These are phyloP conservation scores for Musa balbisiana DNA, from an alignment of 202 grass and related monocot species.

Conservation along the genomic window DNA sequence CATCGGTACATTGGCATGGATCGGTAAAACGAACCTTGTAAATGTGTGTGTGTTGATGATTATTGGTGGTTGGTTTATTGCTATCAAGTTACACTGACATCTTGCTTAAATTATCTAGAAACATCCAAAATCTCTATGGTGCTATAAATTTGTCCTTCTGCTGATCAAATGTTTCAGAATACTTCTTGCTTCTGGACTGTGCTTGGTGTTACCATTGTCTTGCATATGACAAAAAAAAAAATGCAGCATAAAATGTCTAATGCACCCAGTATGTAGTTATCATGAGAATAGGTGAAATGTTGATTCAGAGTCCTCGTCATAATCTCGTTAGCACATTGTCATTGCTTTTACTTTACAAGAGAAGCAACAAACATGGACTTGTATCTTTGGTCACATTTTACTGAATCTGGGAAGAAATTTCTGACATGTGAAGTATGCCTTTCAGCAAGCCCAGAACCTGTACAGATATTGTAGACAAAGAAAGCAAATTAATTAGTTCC, in stretches of 20 bases:
- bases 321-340: too few species aligned
- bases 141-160: background rate
- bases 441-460: background rate
- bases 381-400: constrained; percentile 6
- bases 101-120: background rate
- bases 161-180: too few species aligned
- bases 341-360: background rate
- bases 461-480: background rate
- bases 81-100: background rate
- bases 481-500: background rate
- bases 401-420: constrained; percentile 7
- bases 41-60: background rate
- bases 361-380: constrained; percentile 14
- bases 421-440: background rate
- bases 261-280: background rate
- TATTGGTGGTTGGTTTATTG: background rate
- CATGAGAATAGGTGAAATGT: constrained; percentile 8
- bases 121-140: background rate
- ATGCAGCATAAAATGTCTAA: background rate
- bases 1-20: too few species aligned
- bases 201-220: too few species aligned
- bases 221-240: too few species aligned
- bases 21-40: background rate
- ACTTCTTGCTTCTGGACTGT: too few species aligned
- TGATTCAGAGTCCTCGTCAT: background rate